Evolutionary conservation across 768 basidiomycete genomes (phyloP), one percentile per base, ranked within the genome.

Genomic region (Holtermannia corniformis): DNA sequence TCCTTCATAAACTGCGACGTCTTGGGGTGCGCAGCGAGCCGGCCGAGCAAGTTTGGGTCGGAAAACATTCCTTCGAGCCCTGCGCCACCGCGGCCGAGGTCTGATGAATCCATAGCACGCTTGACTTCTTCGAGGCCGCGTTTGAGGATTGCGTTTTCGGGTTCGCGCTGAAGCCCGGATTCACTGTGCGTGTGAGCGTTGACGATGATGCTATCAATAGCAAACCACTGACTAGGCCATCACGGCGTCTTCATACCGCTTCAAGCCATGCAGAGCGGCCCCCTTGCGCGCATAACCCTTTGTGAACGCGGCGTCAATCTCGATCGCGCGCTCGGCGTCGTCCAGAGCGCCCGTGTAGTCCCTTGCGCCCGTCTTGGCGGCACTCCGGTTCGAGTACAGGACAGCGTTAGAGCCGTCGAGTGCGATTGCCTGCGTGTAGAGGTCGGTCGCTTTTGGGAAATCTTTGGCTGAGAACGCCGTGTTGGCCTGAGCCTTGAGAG

Each of bases 391-490:
- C 14, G 90, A 93, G 75, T 80, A 95, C 7, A 95, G 76, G 49
- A 96, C 91, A 72, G 86, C 84, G 68, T 93, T 93, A 32, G 76
- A 77, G 1, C 84, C 76, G 73, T 95, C 90, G 61, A 92, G 63
- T 44, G 78, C 81, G 67, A 96, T 86, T 19, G 87, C 92, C 65
- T 73, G 63, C 14, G 65, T 61, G 60, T 72, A 74, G 13, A 70
- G 60, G 25, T 67, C 70, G 41, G 68, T 86, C 5, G 92, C 91
- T 63, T 79, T 82, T 75, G 87, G 83, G 75, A 87, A 95, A 63
- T 95, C 81, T 71, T 90, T 95, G 51, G 87, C 87, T 37, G 86
- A 78, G 75, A 96, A 96, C 20, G 92, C 90, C 68, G 91, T 90
- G 79, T 96, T 96, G 65, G 91, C 92, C 67, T 82, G 82, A 67